Conservation (phyloP, 768 basidiomycete genomes). For the Holtermannia corniformis region DNA sequence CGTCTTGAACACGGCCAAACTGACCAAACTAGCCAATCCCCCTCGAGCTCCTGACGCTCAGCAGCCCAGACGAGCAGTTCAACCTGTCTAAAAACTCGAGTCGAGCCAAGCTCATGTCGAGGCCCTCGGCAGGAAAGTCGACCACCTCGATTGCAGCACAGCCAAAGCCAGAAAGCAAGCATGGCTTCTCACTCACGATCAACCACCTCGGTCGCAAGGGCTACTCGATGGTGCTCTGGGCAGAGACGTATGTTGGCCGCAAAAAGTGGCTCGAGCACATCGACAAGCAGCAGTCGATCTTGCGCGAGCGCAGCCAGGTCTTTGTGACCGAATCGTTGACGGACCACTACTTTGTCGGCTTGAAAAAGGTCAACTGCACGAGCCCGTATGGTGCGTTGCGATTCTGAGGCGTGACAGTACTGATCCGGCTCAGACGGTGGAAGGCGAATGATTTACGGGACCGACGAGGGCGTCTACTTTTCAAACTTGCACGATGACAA, state of each 20-base stretch:
- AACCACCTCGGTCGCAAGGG: constrained; percentile 85
- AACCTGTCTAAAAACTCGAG: constrained; percentile 41
- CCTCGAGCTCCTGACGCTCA: constrained; percentile 76
- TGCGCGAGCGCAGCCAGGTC: constrained; percentile 72
- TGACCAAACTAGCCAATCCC: constrained; percentile 76
- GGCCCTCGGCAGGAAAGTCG: constrained; percentile 11
- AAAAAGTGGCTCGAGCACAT: constrained; percentile 93
- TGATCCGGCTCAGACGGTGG: constrained; percentile 81
- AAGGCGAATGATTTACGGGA: constrained; percentile 84
- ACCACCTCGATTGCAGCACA: constrained; percentile 15
- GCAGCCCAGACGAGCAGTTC: constrained; percentile 62
- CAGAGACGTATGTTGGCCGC: constrained; percentile 68
- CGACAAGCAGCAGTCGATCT: constrained; percentile 71
- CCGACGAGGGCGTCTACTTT: constrained; percentile 92
- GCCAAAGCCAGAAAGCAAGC: constrained; percentile 52
- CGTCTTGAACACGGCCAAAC: background rate
- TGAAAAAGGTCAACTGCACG: constrained; percentile 86
- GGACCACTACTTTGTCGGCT: constrained; percentile 76
- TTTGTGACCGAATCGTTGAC: constrained; percentile 78
- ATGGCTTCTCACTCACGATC: constrained; percentile 85
- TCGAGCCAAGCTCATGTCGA: constrained; percentile 23
- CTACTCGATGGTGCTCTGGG: constrained; percentile 87
- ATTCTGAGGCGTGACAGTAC: background rate
- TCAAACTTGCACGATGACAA: constrained; percentile 65
- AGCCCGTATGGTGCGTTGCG: constrained; percentile 66